Evolutionary conservation across 345 rosid genomes (phyloP).

Genomic region (Kandelia obovata): DNA sequence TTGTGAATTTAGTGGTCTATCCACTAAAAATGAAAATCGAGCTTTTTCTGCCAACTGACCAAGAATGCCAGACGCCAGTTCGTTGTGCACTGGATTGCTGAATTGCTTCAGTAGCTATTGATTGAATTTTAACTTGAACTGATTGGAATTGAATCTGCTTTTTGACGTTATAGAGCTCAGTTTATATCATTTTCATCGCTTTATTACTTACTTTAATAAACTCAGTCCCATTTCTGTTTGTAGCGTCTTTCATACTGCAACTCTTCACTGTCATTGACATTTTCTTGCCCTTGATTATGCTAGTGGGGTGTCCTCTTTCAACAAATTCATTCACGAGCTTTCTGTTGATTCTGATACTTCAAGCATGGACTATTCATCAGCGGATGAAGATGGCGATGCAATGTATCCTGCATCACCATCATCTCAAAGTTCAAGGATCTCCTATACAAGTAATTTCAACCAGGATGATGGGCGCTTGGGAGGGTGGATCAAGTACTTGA

Average conservation of each 20-base stretch:
- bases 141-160: too few species aligned
- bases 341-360: conserved; percentile 76
- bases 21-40: too few species aligned
- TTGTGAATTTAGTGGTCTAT: too few species aligned
- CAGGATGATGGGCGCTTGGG: conserved; percentile 37
- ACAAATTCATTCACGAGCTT: conserved; percentile 81
- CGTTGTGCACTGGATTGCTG: too few species aligned
- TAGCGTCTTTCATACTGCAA: background rate
- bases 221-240: too few species aligned
- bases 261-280: background rate
- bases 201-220: too few species aligned
- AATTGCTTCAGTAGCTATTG: too few species aligned
- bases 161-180: too few species aligned
- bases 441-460: conserved; percentile 43
- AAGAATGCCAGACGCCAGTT: too few species aligned
- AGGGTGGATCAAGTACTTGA: conserved; percentile 48
- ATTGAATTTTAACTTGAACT: too few species aligned
- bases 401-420: conserved; percentile 58
- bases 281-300: conserved; percentile 12
- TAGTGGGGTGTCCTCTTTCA: conserved; percentile 97
- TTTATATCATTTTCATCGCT: too few species aligned
- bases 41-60: too few species aligned
- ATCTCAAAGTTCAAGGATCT: conserved; percentile 66
- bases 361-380: conserved; percentile 67
- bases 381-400: conserved; percentile 68